Evolutionary conservation across 768 basidiomycete genomes (phyloP), one percentile per base, ranked within the genome.

Genomic region (Clitopilus passeckerianus): DNA sequence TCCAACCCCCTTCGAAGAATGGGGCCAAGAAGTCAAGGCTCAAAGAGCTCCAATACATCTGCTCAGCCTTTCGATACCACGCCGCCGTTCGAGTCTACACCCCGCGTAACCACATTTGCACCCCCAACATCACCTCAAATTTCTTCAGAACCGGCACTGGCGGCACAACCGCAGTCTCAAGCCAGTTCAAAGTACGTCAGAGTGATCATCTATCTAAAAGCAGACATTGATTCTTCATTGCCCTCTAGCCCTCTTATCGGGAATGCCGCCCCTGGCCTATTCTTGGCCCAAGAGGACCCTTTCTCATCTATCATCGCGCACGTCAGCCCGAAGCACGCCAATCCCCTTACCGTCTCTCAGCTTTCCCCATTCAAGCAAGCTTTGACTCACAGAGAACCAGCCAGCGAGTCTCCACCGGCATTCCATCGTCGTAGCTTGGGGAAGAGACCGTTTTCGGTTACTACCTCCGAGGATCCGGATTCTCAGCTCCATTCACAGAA

Each of bases 311-410:
- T 50, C 46, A 50, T n/a, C 46, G 9, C 46, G 10, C 3, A 9
- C 20, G 12, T 50, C 46, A 34, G 22, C 34, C 52, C 34, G 33
- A 30, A 53, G 37, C 53, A 58, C 54, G 59, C 65, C 59, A 56
- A 56, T 44, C 72, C 71, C 33, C 66, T 84, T 41, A 80, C 79
- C 53, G 50, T 82, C 61, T 83, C 82, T 41, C 80, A 84, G 65
- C 71, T 84, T 63, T 85, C 84, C 6, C 81, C 82, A 61, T 66
- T 59, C 57, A 74, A 72, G 54, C 24, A 27, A 46, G 30, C 46
- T 18, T 18, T 23, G n/a, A 46, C 46, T 16, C 60, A 35, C 33
- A 1, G 5, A 22, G 24, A 35, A 54, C 46, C 20, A 41, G 52
- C 24, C 5, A n/a, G 23, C 16, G 24, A n/a, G 16, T 14, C 37